Evolutionary conservation across 208 protist species (phyloP).

Genomic region (Crithidia fasciculata): DNA sequence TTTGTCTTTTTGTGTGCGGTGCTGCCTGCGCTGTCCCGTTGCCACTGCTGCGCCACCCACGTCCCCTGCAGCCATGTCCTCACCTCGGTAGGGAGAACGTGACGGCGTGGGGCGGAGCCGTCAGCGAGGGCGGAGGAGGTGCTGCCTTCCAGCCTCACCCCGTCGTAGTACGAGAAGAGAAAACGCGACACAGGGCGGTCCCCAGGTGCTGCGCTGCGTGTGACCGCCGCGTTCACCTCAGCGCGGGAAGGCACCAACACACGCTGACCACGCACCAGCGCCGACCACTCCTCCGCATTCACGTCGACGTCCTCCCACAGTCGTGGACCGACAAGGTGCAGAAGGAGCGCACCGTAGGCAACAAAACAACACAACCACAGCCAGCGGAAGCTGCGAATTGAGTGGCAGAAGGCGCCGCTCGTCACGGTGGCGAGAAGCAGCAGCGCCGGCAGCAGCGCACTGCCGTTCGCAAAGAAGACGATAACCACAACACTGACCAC

Average conservation of each 20-base stretch:
- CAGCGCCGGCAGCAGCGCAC: constrained; percentile 24
- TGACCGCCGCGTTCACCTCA: not conserved
- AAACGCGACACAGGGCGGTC: not conserved
- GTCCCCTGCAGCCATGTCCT: not conserved
- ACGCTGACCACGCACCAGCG: constrained; percentile 26
- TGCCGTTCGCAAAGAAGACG: constrained; percentile 19
- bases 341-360: constrained; percentile 10
- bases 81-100: not conserved
- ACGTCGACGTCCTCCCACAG: constrained; percentile 21
- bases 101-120: not conserved
- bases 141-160: constrained; percentile 18
- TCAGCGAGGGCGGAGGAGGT: constrained; percentile 1
- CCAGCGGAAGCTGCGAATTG: constrained; percentile 34
- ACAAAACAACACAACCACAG: constrained; percentile 30
- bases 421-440: constrained; percentile 18
- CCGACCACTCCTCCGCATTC: constrained; percentile 4
- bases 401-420: constrained; percentile 35
- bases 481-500: not conserved
- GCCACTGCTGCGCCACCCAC: not conserved
- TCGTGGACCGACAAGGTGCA: constrained; percentile 21
- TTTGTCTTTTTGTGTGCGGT: not conserved
- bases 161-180: constrained; percentile 27
- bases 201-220: not conserved
- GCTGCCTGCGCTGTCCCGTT: not conserved
- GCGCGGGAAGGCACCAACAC: constrained; percentile 9